These are phyloP conservation scores for Didymellaceae sp. DNA, from an alignment of 2,329 filamentous ascomycete species.

Conservation along the genomic window DNA sequence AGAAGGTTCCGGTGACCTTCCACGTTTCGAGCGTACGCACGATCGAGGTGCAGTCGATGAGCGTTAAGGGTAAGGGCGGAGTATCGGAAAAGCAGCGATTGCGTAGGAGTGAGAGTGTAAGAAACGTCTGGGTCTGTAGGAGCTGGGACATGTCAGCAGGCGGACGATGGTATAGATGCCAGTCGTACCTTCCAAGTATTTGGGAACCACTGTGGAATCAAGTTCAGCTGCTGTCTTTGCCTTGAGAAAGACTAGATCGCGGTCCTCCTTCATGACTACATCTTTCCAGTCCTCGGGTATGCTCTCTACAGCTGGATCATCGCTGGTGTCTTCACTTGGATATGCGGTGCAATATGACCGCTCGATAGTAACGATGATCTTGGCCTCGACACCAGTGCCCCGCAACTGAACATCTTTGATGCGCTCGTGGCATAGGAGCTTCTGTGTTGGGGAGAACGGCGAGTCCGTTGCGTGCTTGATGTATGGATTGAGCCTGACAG, in stretches of 20 bases:
- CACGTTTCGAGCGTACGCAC: conserved; percentile 68
- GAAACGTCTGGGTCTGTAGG: conserved; percentile 61
- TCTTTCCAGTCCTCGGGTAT: conserved; percentile 29
- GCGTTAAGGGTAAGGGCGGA: conserved; percentile 87
- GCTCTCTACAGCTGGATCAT: conserved; percentile 14
- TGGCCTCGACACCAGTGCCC: conserved; percentile 55
- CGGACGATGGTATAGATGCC: background rate
- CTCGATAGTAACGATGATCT: conserved; percentile 67
- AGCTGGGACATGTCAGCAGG: conserved; percentile 47
- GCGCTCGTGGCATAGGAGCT: conserved; percentile 50
- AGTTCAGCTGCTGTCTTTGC: conserved; percentile 52
- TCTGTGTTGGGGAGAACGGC: conserved; percentile 19
- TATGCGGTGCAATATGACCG: conserved; percentile 52
- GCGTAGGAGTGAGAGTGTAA: conserved; percentile 69
- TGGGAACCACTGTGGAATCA: conserved; percentile 36
- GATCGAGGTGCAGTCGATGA: conserved; percentile 87
- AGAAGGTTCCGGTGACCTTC: conserved; percentile 79
- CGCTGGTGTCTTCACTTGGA: no score
- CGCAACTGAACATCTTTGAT: conserved; percentile 58
- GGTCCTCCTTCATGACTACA: conserved; percentile 61
- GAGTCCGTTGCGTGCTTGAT: conserved; percentile 9
- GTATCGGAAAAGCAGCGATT: conserved; percentile 83
- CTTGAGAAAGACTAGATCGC: conserved; percentile 70
- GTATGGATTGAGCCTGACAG: conserved; percentile 59
- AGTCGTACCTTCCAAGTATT: conserved; percentile 48